Evolutionary conservation across 176 grass and related monocot species (phyloP), one percentile per base, ranked within the genome.

Genomic region (Phragmites australis): DNA sequence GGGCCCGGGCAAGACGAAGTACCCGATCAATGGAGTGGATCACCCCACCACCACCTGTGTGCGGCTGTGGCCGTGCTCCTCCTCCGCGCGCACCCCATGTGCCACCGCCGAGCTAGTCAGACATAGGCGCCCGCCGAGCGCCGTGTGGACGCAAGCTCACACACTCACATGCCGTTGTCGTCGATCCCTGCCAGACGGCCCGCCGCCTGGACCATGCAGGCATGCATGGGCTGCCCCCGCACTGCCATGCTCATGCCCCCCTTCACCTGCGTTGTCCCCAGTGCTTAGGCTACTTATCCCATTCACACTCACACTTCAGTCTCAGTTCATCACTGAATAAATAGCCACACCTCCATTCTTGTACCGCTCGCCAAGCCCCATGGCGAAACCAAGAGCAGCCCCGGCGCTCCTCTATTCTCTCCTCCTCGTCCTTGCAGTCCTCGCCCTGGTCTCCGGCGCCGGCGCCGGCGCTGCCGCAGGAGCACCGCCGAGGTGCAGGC

Each of bases 241-340:
- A 13, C 13, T 15, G 10, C 3, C 60, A n/a, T 8, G 76, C 76
- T 61, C 76, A 66, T 66, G 46, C 61, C 61, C 31, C 21, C 61
- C 2, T 37, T 8, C 76, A 66, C 76, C 76, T 79, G 46, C 61
- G 61, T 46, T 79, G 76, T 79, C 61, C 21, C 61, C 45, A 7
- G 50, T 6, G 18, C 59, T 0, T n/a, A n/a, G 16, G 18, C 57
- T 12, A 30, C 41, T 60, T 21, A 45, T 41, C 54, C 58, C 55
- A 15, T 45, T 30, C 54, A 56, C n/a, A 5, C 8, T 8, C 6
- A 1, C 53, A 23, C 6, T 9, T 57, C n/a, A 0, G 9, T 26
- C 53, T 43, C n/a, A 15, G 27, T n/a, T 16, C n/a, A 3, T 10
- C 70, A 51, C 25, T 11, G 26, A 15, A 50, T 76, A 76, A 59